These are phyloP conservation scores for Alisma plantagoaquatica DNA, from an alignment of 106 monocot species.

Conservation along the genomic window DNA sequence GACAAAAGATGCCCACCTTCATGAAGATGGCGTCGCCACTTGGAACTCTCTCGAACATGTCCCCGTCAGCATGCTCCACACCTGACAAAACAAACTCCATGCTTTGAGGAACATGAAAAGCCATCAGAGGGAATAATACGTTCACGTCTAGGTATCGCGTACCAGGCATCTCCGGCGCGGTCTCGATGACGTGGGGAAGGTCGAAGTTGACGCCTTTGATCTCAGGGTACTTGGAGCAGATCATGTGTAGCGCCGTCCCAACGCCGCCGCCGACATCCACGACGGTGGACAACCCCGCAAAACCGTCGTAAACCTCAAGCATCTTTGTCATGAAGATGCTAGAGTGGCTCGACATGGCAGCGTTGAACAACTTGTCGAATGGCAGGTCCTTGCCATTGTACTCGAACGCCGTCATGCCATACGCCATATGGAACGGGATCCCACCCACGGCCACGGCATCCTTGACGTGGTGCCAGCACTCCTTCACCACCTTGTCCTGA, in stretches of 20 bases:
- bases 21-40: constrained; percentile 50
- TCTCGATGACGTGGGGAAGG: constrained; percentile 36
- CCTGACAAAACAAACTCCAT: no score
- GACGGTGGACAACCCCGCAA: background rate
- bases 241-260: constrained; percentile 19
- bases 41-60: no score
- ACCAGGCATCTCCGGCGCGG: constrained; percentile 29
- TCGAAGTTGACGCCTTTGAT: constrained; percentile 32
- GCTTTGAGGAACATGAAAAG: no score
- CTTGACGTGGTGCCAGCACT: constrained; percentile 2
- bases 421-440: constrained; percentile 1
- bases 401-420: constrained; percentile 6
- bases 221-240: constrained; percentile 13
- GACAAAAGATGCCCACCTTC: no score
- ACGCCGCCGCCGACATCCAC: no score
- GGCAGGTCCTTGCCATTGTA: background rate
- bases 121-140: no score
- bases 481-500: constrained; percentile 47
- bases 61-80: constrained; percentile 49
- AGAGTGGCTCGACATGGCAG: constrained; percentile 33
- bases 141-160: no score
- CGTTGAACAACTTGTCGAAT: constrained; percentile 30
- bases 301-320: constrained; percentile 18
- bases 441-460: constrained; percentile 5
- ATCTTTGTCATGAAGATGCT: constrained; percentile 24